phyloP scores from a whole-genome alignment of 768 basidiomycete species.

The Tephrocybe sp. region DNA sequence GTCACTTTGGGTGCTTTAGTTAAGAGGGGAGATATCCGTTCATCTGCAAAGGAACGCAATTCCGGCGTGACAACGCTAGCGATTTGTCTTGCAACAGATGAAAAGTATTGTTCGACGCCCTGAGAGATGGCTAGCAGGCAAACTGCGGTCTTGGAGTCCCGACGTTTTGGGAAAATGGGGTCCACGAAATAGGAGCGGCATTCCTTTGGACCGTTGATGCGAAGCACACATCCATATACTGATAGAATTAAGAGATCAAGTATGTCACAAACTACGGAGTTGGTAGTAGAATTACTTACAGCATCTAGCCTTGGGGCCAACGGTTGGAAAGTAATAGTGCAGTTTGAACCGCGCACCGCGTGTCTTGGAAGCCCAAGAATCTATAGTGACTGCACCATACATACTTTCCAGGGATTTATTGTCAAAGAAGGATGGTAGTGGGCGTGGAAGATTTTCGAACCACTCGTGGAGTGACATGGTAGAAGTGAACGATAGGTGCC shows the following conservation, averaged over 20 bases:
- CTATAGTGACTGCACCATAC: conserved; percentile 54
- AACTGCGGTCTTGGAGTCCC: conserved; percentile 69
- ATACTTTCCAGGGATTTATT: conserved; percentile 46
- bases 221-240: conserved; percentile 52
- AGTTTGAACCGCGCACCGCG: conserved; percentile 45
- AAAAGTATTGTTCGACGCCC: conserved; percentile 57
- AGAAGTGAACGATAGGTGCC: neutral
- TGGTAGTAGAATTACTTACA: conserved; percentile 32
- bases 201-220: conserved; percentile 48
- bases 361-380: conserved; percentile 46
- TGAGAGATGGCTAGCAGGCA: conserved; percentile 63
- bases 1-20: conserved; percentile 35
- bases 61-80: conserved; percentile 45
- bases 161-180: conserved; percentile 54
- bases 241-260: neutral
- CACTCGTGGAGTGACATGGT: conserved; percentile 50
- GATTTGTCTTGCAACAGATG: conserved; percentile 36
- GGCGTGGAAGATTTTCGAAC: conserved; percentile 63
- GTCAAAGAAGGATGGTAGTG: conserved; percentile 54
- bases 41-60: conserved; percentile 42
- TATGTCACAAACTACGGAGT: too few relatives aligned
- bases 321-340: conserved; percentile 38
- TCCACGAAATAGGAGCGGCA: conserved; percentile 62
- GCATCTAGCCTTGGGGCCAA: conserved; percentile 32
- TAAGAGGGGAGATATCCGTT: conserved; percentile 45